Conservation (phyloP, 805 yeast species). For the Spathaspora sp. region DNA sequence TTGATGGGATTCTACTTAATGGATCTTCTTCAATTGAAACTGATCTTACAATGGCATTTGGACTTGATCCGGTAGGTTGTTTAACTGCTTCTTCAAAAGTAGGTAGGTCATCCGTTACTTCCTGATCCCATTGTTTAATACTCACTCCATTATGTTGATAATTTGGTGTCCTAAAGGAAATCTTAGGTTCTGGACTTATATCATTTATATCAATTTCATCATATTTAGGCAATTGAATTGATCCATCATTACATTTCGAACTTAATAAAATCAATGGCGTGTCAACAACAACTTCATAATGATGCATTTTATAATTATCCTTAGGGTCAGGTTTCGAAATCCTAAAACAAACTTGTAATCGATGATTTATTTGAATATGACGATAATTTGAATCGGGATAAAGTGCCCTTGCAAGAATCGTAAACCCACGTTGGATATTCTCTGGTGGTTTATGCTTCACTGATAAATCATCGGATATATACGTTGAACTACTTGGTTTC, state of each 20-base stretch:
- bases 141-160: conserved; percentile 27
- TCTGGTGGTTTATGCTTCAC: conserved; percentile 14
- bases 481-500: conserved; percentile 27
- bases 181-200: conserved; percentile 4
- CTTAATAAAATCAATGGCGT: conserved; percentile 58
- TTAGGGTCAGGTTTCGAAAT: conserved; percentile 58
- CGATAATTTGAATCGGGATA: conserved; percentile 64
- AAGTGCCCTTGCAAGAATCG: conserved; percentile 36
- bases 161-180: conserved; percentile 38
- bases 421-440: conserved; percentile 32
- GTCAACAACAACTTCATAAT: conserved; percentile 77
- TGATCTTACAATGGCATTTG: conserved; percentile 39
- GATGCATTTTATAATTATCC: conserved; percentile 50
- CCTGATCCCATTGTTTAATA: conserved; percentile 23
- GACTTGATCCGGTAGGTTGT: conserved; percentile 17
- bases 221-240: conserved; percentile 39
- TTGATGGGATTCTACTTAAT: conserved; percentile 32
- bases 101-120: conserved; percentile 36
- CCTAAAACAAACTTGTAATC: conserved; percentile 67
- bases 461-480: conserved; percentile 23
- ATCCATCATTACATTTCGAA: conserved; percentile 37
- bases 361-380: conserved; percentile 60
- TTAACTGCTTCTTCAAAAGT: conserved; percentile 58
- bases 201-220: conserved; percentile 18
- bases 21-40: conserved; percentile 36